Base-by-base conservation (phyloP, 768 basidiomycete species). In the Hysterangium stoloniferum region DNA sequence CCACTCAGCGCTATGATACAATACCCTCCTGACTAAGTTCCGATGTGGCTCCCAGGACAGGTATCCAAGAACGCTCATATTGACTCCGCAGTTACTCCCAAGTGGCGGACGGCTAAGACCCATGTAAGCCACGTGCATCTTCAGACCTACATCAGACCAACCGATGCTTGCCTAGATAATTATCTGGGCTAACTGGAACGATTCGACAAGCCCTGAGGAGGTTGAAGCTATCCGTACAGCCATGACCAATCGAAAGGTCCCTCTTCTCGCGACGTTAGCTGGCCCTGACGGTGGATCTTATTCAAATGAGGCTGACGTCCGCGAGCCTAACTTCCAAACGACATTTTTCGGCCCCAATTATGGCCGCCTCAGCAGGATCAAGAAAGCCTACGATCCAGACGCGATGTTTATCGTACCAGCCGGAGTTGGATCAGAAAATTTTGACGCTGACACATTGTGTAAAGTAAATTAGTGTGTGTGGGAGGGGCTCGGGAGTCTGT, bases 331-430 rank as follows among this genome's bases (percentile, higher is more conserved):
- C 37, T 68, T 67, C 57, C 59, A 57, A 31, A 62, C 58, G n/a
- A 65, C 65, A 2, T 66, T 67, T 56, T 70, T 59, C 52, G 68
- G 68, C 19, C 54, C 63, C 4, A 69, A 68, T 33, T 69, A 68
- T 42, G 48, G 38, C 8, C 61, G 52, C 35, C 54, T 69, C 20
- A 61, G 60, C 34, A 19, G 2, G 11, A 62, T 68, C 33, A 70
- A 68, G 53, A 42, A 52, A 41, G 49, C 66, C 12, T 69, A 68
- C 47, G 67, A 69, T 50, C 63, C 64, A 12, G 48, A 47, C 2
- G 66, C 66, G 34, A 48, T 68, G 13, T 69, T 67, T 45, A 66
- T 69, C 35, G 66, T 65, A 13, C 44, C 17, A 29, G 51, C 56
- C 4, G 66, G 66, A 2, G 64, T 68, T 15, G 64, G 62, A 5